Conservation (phyloP, 441 rosid genomes). For the Adansonia grandidieri region DNA sequence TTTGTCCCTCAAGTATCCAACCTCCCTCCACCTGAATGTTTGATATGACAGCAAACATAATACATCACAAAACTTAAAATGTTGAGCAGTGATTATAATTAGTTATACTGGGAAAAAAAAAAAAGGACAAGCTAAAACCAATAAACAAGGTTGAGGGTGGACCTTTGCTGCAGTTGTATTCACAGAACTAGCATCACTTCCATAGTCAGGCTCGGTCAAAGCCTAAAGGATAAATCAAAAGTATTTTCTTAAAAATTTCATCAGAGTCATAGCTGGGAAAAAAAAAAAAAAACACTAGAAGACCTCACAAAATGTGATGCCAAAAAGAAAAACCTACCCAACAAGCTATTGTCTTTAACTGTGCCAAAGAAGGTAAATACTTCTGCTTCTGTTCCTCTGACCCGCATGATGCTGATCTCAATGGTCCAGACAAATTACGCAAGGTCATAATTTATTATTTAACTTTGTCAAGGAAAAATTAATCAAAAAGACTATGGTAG, state of each 20-base stretch:
- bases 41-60: constrained; percentile 11
- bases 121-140: constrained; percentile 16
- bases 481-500: not conserved
- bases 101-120: not conserved
- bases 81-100: not conserved
- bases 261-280: constrained; percentile 15
- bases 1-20: constrained; percentile 88
- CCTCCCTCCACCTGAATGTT: constrained; percentile 76
- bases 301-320: not conserved
- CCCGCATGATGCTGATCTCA: constrained; percentile 77
- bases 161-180: constrained; percentile 87
- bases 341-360: constrained; percentile 65
- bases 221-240: constrained; percentile 46
- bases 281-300: constrained; percentile 6
- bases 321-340: constrained; percentile 63
- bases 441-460: constrained; percentile 19
- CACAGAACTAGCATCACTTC: constrained; percentile 92
- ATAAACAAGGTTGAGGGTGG: constrained; percentile 25
- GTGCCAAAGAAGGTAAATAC: constrained; percentile 83
- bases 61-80: constrained; percentile 23
- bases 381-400: constrained; percentile 86
- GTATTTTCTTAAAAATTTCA: not conserved
- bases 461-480: not conserved
- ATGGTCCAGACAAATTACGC: constrained; percentile 32
- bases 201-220: constrained; percentile 95